Evolutionary conservation across 305 asterid species (phyloP).

Genomic region (Solanum hybrid): DNA sequence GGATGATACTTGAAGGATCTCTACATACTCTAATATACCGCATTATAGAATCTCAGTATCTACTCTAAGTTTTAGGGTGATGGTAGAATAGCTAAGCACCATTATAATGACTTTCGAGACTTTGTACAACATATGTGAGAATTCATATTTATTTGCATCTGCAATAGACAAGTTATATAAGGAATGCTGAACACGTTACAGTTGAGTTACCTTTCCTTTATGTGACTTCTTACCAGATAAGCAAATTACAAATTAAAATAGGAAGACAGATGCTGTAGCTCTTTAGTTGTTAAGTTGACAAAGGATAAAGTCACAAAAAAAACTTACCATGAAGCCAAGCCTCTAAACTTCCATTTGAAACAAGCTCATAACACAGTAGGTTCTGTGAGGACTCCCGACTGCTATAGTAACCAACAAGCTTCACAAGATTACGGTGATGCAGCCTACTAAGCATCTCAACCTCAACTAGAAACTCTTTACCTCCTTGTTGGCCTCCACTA

Average conservation of each 20-base stretch:
- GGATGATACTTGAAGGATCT: not conserved
- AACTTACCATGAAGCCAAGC: conserved; percentile 95
- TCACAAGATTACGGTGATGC: conserved; percentile 93
- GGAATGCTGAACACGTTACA: not conserved
- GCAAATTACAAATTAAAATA: not conserved
- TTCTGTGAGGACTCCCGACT: conserved; percentile 72
- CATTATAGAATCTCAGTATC: not conserved
- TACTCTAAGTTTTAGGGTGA: not conserved
- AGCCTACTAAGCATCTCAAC: conserved; percentile 98
- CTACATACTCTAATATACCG: not conserved
- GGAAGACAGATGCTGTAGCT: not conserved
- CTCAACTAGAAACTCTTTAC: conserved; percentile 87
- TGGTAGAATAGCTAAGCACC: not conserved
- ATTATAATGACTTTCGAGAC: not conserved
- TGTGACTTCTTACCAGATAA: not conserved
- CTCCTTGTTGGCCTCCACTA: conserved; percentile 94
- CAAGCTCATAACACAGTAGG: conserved; percentile 93
- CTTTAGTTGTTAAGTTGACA: not conserved
- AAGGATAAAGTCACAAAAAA: not conserved
- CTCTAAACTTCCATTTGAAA: conserved; percentile 93
- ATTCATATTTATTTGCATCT: not conserved
- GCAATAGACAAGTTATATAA: not conserved
- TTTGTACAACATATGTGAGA: not conserved
- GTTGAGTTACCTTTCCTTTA: not conserved
- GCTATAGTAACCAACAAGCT: conserved; percentile 87